phyloP scores from a whole-genome alignment of 306 rosid genomes.

The Hylodesmum podocarpum region DNA sequence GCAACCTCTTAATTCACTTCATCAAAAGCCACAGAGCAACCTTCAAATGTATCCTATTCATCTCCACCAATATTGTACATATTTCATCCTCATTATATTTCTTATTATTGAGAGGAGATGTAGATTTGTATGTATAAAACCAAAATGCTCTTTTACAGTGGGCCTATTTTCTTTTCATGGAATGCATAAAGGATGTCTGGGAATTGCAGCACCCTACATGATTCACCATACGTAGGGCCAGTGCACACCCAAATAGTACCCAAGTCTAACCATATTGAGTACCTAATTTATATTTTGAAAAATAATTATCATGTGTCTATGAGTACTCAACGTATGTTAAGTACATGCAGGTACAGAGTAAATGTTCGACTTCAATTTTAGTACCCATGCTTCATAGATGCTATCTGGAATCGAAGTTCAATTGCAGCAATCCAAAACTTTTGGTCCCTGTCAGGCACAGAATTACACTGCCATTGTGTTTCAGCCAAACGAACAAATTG shows the following conservation, averaged over 20 bases:
- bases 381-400: neutral
- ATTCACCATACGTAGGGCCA: neutral
- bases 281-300: neutral
- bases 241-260: neutral
- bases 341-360: neutral
- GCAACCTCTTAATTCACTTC: neutral
- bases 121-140: neutral
- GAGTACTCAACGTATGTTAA: neutral
- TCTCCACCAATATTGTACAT: neutral
- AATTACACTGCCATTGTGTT: constrained; percentile 35
- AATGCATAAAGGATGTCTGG: neutral
- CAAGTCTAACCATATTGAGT: neutral
- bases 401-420: constrained; percentile 38
- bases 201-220: neutral
- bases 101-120: neutral
- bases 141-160: neutral
- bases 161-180: neutral
- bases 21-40: neutral
- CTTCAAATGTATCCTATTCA: neutral
- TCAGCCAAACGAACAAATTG: constrained; percentile 48
- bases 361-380: neutral
- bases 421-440: constrained; percentile 40
- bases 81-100: neutral
- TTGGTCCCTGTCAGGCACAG: neutral
- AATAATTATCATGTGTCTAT: neutral